Conservation (phyloP, 768 basidiomycete genomes). For the Naganishia randhawae region DNA sequence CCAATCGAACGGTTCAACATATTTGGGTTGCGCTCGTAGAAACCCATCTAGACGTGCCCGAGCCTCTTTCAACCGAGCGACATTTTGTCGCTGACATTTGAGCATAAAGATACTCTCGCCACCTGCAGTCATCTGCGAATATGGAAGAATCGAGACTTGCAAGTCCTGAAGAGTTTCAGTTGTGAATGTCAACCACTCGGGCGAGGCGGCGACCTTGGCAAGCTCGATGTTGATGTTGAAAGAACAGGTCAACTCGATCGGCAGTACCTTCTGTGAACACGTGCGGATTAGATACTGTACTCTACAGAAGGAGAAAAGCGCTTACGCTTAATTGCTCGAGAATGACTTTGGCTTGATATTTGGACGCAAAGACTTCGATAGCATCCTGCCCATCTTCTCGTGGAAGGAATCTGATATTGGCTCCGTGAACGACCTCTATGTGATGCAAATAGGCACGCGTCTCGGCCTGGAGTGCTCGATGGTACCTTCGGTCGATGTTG, state of each 20-base stretch:
- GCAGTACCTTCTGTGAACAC: slow-evolving; percentile 77
- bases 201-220: slow-evolving; percentile 65
- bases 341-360: slow-evolving; percentile 5
- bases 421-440: slow-evolving; percentile 94
- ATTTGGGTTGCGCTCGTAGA: slow-evolving; percentile 2
- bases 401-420: slow-evolving; percentile 66
- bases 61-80: slow-evolving; percentile 52
- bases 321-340: slow-evolving; percentile 14
- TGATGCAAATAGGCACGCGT: slow-evolving; percentile 96
- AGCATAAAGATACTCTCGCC: slow-evolving; percentile 89
- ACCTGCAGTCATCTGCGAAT: slow-evolving; percentile 66
- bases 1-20: slow-evolving; percentile 1
- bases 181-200: slow-evolving; percentile 80
- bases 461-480: slow-evolving; percentile 89
- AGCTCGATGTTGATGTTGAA: slow-evolving; percentile 80
- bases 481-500: slow-evolving; percentile 82
- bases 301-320: neutral
- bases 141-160: slow-evolving; percentile 82
- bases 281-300: neutral
- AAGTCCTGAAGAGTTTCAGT: slow-evolving; percentile 90
- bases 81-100: slow-evolving; percentile 89
- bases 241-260: slow-evolving; percentile 90
- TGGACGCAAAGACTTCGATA: slow-evolving; percentile 43
- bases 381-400: slow-evolving; percentile 61
- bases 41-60: neutral